These are phyloP conservation scores for Alternaria viburni DNA, from an alignment of 2,329 filamentous ascomycete species.

Conservation along the genomic window DNA sequence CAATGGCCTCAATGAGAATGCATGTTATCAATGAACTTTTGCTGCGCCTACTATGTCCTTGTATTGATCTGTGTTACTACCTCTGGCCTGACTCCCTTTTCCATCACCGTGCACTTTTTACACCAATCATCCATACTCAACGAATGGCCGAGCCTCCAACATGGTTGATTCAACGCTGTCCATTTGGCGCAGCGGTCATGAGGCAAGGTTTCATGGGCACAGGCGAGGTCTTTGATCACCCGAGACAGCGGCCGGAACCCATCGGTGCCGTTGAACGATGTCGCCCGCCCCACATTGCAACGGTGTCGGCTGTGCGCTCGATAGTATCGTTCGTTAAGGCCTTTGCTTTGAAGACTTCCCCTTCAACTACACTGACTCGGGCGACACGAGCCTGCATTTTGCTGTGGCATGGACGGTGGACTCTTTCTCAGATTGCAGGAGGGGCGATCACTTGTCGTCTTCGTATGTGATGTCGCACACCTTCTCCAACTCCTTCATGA, in stretches of 20 bases:
- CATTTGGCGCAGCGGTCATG: not conserved
- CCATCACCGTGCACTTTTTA: not conserved
- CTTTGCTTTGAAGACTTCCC: not conserved
- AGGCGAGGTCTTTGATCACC: not conserved
- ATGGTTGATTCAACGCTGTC: not conserved
- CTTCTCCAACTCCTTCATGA: conserved; percentile 60
- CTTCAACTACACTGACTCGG: not conserved
- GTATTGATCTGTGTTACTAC: not conserved
- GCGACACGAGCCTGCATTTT: not conserved
- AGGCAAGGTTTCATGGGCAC: not conserved
- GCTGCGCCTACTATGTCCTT: not conserved
- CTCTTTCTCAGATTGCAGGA: not conserved
- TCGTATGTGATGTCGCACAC: conserved; percentile 51
- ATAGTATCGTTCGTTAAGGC: not conserved
- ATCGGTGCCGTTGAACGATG: not conserved
- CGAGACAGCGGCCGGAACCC: not conserved
- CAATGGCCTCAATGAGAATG: conserved; percentile 16
- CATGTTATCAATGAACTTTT: conserved; percentile 6
- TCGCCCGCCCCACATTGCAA: not conserved
- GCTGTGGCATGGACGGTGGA: not conserved
- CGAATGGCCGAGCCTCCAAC: not conserved
- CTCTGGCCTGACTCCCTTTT: not conserved
- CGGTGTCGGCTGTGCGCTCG: not conserved
- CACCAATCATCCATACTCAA: not conserved
- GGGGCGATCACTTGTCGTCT: conserved; percentile 20